Conservation (phyloP, 768 basidiomycete species). For the Krasilnikovozyma curviuscula region DNA sequence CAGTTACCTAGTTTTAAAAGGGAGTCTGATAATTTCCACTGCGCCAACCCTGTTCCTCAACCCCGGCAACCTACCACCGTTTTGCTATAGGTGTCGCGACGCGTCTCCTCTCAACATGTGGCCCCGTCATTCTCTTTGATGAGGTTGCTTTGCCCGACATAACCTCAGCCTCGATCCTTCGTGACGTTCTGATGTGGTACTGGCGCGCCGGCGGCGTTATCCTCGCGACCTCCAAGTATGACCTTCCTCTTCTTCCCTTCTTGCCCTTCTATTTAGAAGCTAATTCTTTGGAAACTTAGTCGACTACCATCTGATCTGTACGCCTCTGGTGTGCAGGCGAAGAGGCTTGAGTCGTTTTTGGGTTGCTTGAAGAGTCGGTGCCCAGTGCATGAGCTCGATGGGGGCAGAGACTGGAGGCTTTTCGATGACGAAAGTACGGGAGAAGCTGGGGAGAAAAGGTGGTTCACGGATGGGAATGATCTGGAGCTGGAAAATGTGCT, state of each 20-base stretch:
- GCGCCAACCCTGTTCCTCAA: no score
- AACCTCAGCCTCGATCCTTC: constrained; percentile 4
- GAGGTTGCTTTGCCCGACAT: constrained; percentile 6
- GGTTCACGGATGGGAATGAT: background rate
- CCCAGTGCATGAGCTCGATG: constrained; percentile 10
- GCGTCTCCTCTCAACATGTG: no score
- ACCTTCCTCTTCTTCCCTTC: no score
- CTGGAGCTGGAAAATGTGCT: no score
- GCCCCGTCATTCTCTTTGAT: no score
- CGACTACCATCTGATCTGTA: constrained; percentile 8
- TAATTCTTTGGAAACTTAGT: no score
- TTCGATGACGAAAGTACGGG: background rate
- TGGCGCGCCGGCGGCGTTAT: constrained; percentile 10
- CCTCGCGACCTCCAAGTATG: constrained; percentile 10
- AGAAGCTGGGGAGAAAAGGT: background rate
- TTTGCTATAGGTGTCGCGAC: no score
- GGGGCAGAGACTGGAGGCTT: constrained; percentile 4
- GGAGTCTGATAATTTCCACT: no score
- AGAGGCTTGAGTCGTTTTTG: constrained; percentile 9
- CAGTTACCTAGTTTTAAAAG: no score
- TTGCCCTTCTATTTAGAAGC: no score
- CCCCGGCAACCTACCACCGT: no score
- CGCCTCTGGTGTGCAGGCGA: constrained; percentile 4
- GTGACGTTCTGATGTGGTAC: background rate
- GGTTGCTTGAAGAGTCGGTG: constrained; percentile 4